Conservation (phyloP, 164 flowering plant species). For the Liriodendron chinense region DNA sequence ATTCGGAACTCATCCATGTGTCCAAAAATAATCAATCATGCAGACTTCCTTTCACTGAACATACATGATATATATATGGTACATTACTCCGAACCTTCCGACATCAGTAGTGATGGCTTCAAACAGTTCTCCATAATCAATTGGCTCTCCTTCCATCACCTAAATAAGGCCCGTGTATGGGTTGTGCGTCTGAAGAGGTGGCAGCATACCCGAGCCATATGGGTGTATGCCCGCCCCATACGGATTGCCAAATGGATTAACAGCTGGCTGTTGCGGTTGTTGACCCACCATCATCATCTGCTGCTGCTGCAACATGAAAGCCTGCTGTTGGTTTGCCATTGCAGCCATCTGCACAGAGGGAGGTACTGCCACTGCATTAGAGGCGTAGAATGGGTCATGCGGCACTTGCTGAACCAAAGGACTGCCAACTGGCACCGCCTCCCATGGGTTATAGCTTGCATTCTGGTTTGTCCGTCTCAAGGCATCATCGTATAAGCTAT, state of each 20-base stretch:
- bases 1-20: background rate
- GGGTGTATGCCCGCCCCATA: slow-evolving; percentile 13
- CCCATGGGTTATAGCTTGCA: slow-evolving; percentile 59
- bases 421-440: slow-evolving; percentile 35
- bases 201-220: slow-evolving; percentile 62
- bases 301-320: slow-evolving; percentile 31
- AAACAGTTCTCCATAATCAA: background rate
- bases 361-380: slow-evolving; percentile 21
- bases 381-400: slow-evolving; percentile 29
- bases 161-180: slow-evolving; percentile 27
- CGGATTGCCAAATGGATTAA: slow-evolving; percentile 31
- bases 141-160: slow-evolving; percentile 18
- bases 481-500: slow-evolving; percentile 44
- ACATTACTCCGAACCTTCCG: slow-evolving; percentile 23
- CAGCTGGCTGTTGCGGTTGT: slow-evolving; percentile 23
- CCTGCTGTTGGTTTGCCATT: slow-evolving; percentile 26
- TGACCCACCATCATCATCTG: slow-evolving; percentile 7
- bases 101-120: slow-evolving; percentile 1
- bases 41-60: slow-evolving; percentile 12
- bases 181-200: slow-evolving; percentile 32
- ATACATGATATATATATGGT: slow-evolving; percentile 43
- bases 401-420: slow-evolving; percentile 36
- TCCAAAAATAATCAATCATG: background rate
- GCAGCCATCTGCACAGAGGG: slow-evolving; percentile 29
- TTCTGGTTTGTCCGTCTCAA: slow-evolving; percentile 23